Evolutionary conservation across 2,329 filamentous ascomycete genomes (phyloP).

Genomic region (Keithomyces neogunnii): DNA sequence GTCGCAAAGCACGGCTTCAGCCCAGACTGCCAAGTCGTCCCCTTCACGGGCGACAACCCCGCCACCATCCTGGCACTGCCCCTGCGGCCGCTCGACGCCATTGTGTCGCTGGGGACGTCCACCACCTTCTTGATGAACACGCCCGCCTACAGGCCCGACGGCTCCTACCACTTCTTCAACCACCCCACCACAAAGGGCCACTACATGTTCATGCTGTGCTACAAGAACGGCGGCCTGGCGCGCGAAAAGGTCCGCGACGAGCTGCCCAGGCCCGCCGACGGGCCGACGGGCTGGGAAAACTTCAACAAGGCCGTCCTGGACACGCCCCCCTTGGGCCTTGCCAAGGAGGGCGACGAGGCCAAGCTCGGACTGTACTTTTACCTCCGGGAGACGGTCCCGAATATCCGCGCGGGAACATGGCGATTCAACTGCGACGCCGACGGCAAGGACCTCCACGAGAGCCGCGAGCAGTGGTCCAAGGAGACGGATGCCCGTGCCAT

Average conservation of each 20-base stretch:
- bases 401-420: constrained; percentile 79
- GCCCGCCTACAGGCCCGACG: constrained; percentile 79
- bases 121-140: constrained; percentile 98
- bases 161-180: constrained; percentile 95
- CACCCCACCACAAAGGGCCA: constrained; percentile 83
- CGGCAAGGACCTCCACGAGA: constrained; percentile 39
- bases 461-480: constrained; percentile 30
- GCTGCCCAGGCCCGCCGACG: constrained; percentile 46
- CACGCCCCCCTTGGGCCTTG: constrained; percentile 61
- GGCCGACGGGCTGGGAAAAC: constrained; percentile 57
- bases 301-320: constrained; percentile 70
- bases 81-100: constrained; percentile 78
- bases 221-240: constrained; percentile 94
- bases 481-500: constrained; percentile 75
- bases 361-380: constrained; percentile 93
- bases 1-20: constrained; percentile 70
- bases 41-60: constrained; percentile 94
- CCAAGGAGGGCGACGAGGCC: constrained; percentile 46
- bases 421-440: constrained; percentile 59
- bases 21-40: constrained; percentile 64
- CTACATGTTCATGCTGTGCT: constrained; percentile 99
- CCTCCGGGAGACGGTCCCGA: constrained; percentile 90
- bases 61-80: constrained; percentile 89
- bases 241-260: constrained; percentile 82
- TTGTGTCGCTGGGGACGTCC: constrained; percentile 88